A percentile compares a stretch with the other conserved stretches of the same genome.
Conservation (phyloP, 306 rosid genomes). For the Casuarina glauca region DNA sequence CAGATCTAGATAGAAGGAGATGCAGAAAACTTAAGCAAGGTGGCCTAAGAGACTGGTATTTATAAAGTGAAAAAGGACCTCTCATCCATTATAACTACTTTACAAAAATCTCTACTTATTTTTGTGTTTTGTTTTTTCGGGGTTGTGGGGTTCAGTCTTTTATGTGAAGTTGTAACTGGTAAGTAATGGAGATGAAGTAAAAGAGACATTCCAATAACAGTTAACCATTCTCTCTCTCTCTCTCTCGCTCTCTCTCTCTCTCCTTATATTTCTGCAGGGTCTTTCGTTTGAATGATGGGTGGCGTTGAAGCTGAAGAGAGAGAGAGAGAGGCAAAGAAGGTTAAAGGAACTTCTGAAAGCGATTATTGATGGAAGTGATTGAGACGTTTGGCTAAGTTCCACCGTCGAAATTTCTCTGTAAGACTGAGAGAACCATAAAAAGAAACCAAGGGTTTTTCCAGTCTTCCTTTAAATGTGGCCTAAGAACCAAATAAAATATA, state of each 20-base stretch:
- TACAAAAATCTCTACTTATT: constrained; percentile 36
- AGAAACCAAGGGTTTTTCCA: background rate
- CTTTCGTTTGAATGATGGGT: background rate
- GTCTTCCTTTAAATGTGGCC: background rate
- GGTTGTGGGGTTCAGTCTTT: background rate
- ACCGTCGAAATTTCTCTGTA: constrained; percentile 11
- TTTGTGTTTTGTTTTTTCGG: background rate
- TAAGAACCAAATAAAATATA: background rate
- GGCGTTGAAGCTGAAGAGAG: constrained; percentile 1
- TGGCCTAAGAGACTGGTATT: constrained; percentile 50
- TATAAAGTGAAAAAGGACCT: constrained; percentile 62
- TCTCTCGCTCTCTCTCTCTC: background rate
- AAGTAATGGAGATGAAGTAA: constrained; percentile 38
- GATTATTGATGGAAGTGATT: constrained; percentile 54
- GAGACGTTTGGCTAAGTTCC: constrained; percentile 49
- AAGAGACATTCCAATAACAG: constrained; percentile 35
- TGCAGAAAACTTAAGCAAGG: constrained; percentile 62
- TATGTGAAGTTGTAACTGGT: constrained; percentile 18
- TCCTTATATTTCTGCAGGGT: background rate
- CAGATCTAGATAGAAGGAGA: constrained; percentile 42
- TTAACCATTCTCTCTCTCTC: background rate
- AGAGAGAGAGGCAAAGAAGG: constrained; percentile 22
- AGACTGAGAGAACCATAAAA: background rate
- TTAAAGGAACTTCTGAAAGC: constrained; percentile 29
- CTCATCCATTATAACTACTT: constrained; percentile 48